These are phyloP conservation scores for Violaceomyces palustris DNA, from an alignment of 1,284 basidiomycete species.

Conservation along the genomic window DNA sequence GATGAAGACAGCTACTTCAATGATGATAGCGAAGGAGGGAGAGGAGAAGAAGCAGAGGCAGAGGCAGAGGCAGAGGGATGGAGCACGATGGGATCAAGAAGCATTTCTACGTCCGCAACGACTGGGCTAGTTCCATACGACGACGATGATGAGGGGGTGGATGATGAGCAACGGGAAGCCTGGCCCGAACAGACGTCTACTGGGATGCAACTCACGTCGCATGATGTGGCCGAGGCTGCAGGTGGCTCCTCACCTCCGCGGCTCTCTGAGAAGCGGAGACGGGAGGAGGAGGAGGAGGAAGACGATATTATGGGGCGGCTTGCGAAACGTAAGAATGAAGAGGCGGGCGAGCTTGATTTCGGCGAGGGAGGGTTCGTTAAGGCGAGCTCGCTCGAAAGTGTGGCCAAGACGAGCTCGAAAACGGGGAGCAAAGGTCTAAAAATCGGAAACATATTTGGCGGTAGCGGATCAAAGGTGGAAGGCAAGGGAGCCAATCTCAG, in stretches of 20 bases:
- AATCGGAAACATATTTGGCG: not conserved
- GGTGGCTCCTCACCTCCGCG: conserved; percentile 55
- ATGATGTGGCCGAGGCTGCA: conserved; percentile 49
- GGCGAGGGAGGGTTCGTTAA: not conserved
- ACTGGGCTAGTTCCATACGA: conserved; percentile 67
- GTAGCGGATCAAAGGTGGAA: not conserved
- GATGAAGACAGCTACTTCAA: conserved; percentile 85
- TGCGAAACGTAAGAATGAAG: conserved; percentile 22
- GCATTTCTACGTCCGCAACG: conserved; percentile 58
- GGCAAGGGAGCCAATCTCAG: not conserved
- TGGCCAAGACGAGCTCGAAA: conserved; percentile 25
- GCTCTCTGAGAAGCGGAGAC: conserved; percentile 59
- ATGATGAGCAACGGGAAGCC: conserved; percentile 1
- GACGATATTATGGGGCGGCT: conserved; percentile 24
- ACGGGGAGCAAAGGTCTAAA: conserved; percentile 9
- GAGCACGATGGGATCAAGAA: conserved; percentile 8
- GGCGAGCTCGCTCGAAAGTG: conserved; percentile 15
- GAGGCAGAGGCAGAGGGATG: conserved; percentile 56
- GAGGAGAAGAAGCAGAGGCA: conserved; percentile 67
- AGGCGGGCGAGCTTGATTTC: not conserved
- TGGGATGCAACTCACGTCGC: not conserved
- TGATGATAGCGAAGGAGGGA: conserved; percentile 69
- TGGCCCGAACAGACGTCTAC: conserved; percentile 3
- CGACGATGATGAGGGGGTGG: conserved; percentile 60
- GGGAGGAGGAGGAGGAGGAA: conserved; percentile 23